phyloP scores from a whole-genome alignment of 345 rosid species.

The Lagerstroemia speciosa region DNA sequence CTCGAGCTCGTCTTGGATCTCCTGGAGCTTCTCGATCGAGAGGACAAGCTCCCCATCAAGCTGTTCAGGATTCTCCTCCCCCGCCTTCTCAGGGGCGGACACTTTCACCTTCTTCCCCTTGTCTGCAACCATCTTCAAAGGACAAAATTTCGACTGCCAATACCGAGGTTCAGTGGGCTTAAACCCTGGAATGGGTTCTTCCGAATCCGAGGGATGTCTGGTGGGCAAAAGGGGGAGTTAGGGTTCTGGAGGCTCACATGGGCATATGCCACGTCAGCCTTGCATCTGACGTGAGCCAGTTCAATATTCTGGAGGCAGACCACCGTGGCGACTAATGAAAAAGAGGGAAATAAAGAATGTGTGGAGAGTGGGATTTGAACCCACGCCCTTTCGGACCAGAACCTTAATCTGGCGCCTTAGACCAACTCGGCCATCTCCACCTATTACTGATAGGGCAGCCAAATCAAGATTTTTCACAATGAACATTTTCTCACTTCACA shows the following conservation, averaged over 20 bases:
- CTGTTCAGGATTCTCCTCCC: constrained; percentile 59
- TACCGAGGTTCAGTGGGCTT: neutral
- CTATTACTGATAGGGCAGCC: too few relatives aligned
- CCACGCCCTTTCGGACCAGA: constrained; percentile 99
- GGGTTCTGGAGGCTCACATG: constrained; percentile 58
- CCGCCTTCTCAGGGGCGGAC: constrained; percentile 31
- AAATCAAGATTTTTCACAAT: too few relatives aligned
- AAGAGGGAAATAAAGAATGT: too few relatives aligned
- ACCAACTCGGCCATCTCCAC: constrained; percentile 99
- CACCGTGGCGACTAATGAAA: too few relatives aligned
- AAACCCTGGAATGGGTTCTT: neutral
- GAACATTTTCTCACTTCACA: too few relatives aligned
- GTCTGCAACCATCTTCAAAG: constrained; percentile 55
- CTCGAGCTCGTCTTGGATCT: constrained; percentile 93
- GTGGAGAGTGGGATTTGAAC: constrained; percentile 97
- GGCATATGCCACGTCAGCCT: neutral
- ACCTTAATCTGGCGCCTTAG: constrained; percentile 99
- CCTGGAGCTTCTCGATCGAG: constrained; percentile 92
- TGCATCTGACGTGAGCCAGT: neutral
- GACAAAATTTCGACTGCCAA: neutral
- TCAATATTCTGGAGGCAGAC: neutral
- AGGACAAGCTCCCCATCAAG: constrained; percentile 71
- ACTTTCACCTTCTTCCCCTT: constrained; percentile 78
- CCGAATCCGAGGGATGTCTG: neutral
- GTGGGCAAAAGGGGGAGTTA: constrained; percentile 12